Evolutionary conservation across 441 rosid species (phyloP), one percentile per base, ranked within the genome.

Genomic region (Populus hybrid): DNA sequence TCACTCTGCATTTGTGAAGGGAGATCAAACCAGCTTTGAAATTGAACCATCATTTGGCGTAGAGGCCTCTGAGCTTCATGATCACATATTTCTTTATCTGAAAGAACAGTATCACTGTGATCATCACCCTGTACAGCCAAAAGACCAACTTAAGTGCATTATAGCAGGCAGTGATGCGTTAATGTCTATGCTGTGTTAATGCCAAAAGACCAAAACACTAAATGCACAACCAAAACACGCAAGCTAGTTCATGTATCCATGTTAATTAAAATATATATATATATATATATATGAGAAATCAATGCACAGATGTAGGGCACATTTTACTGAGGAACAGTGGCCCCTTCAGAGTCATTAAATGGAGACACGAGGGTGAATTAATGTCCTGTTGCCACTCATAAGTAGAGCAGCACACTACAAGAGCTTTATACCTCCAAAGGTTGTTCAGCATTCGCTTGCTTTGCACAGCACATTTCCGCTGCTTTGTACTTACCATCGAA

Each of bases 61-160:
- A 2, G 94, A 91, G 79, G 93, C 96, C 32, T 86, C 88, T 1
- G 80, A 87, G 82, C 91, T 78, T 91, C 99, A 66, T 73, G 84
- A 82, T 86, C 88, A 64, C 76, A 87, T 53, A 71, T 86, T 3
- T 89, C 89, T 87, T 87, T 81, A 77, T 93, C 98, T 7, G 95
- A 95, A 78, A 89, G 83, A 79, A 83, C 79, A 42, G 70, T 76
- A 66, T 83, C 87, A 70, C 86, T 87, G 67, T 77, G 83, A 42
- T 83, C 92, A 72, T 82, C 86, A 4, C 77, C 95, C 98, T 94
- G 87, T 76, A 78, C 30, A 80, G 71, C 35, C 79, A 83, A 53
- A 66, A 74, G n/a, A 59, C 18, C 59, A 19, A 10, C 30, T 73
- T 16, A 77, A 46, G 40, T 35, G 42, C 26, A 73, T 26, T 26